These are phyloP conservation scores for Macrocybe gigantea DNA, from an alignment of 768 basidiomycete species.

Conservation along the genomic window DNA sequence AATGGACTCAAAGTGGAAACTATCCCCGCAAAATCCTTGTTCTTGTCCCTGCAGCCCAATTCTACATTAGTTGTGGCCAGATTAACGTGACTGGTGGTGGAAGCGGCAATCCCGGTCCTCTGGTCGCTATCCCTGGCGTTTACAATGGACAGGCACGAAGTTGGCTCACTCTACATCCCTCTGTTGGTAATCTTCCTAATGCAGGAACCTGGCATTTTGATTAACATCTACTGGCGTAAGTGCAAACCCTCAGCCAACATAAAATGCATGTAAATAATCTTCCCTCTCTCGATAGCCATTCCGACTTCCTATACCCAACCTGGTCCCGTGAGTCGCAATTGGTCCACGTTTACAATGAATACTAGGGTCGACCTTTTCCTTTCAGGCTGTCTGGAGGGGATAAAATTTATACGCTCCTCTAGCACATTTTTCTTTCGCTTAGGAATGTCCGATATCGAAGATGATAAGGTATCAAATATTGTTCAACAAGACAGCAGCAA, in stretches of 20 bases:
- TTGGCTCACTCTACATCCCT: neutral
- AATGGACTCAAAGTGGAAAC: neutral
- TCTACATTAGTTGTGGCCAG: conserved; percentile 15
- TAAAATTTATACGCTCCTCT: too few species aligned
- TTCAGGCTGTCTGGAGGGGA: conserved; percentile 5
- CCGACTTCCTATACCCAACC: conserved; percentile 8
- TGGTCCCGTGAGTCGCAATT: conserved; percentile 6
- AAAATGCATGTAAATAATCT: neutral
- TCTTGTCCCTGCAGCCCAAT: conserved; percentile 9
- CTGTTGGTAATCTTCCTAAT: neutral
- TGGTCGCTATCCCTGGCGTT: conserved; percentile 13
- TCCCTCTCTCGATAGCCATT: conserved; percentile 7
- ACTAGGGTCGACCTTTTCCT: neutral
- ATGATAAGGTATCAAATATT: too few species aligned
- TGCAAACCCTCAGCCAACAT: neutral
- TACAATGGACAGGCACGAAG: conserved; percentile 7
- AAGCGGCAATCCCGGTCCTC: conserved; percentile 9
- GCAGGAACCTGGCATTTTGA: conserved; percentile 9
- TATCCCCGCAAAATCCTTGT: neutral
- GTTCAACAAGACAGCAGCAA: too few species aligned
- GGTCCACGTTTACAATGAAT: neutral
- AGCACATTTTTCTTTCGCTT: too few species aligned
- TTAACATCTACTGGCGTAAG: conserved; percentile 9
- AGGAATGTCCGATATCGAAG: too few species aligned
- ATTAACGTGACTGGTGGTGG: conserved; percentile 15